These are phyloP conservation scores for Waltergamsia citrina DNA, from an alignment of 2,329 filamentous ascomycete species.

Conservation along the genomic window DNA sequence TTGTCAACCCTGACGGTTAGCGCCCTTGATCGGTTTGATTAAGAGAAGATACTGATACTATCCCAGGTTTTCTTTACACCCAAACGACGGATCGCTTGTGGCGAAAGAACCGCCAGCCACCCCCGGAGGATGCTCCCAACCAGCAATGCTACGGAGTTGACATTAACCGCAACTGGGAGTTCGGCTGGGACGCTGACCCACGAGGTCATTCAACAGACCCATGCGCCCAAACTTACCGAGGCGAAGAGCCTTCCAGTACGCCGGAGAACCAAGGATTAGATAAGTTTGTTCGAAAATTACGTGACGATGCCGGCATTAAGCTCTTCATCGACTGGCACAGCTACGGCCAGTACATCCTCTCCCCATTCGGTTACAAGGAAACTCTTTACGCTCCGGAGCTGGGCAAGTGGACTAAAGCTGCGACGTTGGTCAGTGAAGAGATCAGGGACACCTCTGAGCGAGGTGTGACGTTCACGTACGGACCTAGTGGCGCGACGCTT, in stretches of 20 bases:
- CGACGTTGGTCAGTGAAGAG: slow-evolving; percentile 14
- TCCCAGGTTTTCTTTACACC: slow-evolving; percentile 32
- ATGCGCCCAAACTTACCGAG: slow-evolving; percentile 35
- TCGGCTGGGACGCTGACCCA: slow-evolving; percentile 32
- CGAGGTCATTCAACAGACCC: slow-evolving; percentile 37
- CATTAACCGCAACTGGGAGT: slow-evolving; percentile 45
- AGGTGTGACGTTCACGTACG: slow-evolving; percentile 22
- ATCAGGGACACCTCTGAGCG: slow-evolving; percentile 20
- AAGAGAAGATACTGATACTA: too few species aligned
- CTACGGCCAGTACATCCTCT: slow-evolving; percentile 33
- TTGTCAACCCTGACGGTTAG: slow-evolving; percentile 37
- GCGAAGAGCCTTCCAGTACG: slow-evolving; percentile 26
- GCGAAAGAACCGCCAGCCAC: slow-evolving; percentile 41
- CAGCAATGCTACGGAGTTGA: slow-evolving; percentile 36
- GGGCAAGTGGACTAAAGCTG: slow-evolving; percentile 25
- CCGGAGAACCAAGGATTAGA: slow-evolving; percentile 36
- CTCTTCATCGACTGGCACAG: slow-evolving; percentile 39
- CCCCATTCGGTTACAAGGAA: slow-evolving; percentile 35
- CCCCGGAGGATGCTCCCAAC: slow-evolving; percentile 9
- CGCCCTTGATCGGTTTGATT: too few species aligned
- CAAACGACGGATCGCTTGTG: slow-evolving; percentile 36
- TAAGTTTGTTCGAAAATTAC: slow-evolving; percentile 17
- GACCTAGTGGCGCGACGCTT: slow-evolving; percentile 24
- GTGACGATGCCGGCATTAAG: slow-evolving; percentile 24
- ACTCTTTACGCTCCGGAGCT: slow-evolving; percentile 25